Conservation (phyloP, 1,284 basidiomycete species). For the Takashimella tepidaria region DNA sequence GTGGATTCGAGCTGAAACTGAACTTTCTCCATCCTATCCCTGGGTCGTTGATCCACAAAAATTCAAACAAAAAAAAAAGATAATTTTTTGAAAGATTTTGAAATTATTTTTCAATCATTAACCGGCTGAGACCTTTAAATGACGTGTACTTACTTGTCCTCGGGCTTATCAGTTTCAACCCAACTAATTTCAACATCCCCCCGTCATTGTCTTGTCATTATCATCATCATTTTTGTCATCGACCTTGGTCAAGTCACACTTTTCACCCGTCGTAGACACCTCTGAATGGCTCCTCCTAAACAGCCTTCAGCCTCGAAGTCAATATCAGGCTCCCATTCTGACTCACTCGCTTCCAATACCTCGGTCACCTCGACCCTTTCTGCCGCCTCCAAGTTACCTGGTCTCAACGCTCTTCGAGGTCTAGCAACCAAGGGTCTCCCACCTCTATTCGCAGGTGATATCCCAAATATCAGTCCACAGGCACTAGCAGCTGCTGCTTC, state of each 20-base stretch:
- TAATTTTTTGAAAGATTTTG: too few species aligned
- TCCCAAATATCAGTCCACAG: background rate
- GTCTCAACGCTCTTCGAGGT: slow-evolving; percentile 4
- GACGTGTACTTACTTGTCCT: background rate
- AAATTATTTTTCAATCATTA: too few species aligned
- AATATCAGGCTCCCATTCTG: background rate
- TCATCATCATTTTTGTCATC: too few species aligned
- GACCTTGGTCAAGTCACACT: too few species aligned
- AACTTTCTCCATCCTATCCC: slow-evolving; percentile 96
- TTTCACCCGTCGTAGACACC: background rate
- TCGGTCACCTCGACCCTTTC: too few species aligned
- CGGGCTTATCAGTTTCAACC: too few species aligned
- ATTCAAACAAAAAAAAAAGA: too few species aligned
- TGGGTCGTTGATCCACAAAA: too few species aligned
- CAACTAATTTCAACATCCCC: too few species aligned
- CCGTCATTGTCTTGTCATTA: too few species aligned
- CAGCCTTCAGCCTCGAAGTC: background rate
- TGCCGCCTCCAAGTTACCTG: slow-evolving; percentile 8
- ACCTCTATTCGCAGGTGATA: background rate
- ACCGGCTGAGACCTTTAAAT: too few species aligned
- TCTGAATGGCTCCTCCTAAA: background rate
- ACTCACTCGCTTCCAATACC: background rate
- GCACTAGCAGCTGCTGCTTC: slow-evolving; percentile 30
- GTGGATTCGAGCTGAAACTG: slow-evolving; percentile 95
- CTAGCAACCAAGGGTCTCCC: background rate